Base-by-base conservation (phyloP, 2,329 filamentous ascomycete genomes). In the Bipolaris victoriae region DNA sequence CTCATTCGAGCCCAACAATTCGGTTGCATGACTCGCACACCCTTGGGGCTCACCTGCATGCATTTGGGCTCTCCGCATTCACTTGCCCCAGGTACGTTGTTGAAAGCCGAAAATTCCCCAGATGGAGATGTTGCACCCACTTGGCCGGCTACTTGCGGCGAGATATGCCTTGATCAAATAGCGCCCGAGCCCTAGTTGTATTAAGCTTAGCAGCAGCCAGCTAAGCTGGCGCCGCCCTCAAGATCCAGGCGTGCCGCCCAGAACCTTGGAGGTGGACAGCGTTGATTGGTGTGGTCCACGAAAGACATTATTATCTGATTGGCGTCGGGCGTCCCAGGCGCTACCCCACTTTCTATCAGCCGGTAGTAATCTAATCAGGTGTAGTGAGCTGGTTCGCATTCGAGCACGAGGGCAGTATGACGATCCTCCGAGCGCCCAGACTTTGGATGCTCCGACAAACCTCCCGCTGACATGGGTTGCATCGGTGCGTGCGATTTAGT, bases 381-480 rank as follows among this genome's bases (percentile, higher is more conserved):
- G 26, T 29, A 29, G 26, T 29, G 26, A 29, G 26, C 26, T 10
- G 3, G 49, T 56, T 52, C 53, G 51, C 40, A 49, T 56, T 26
- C 24, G 24, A 26, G 24, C 24, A 35, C 45, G 20, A 41, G 16
- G 11, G 18, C 18, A n/a, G 10, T 29, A 29, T 29, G 48, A 15
- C 22, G 33, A 9, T 24, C 35, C 35, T 41, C 26, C 36, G 13
- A 41, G 15, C 39, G 49, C 49, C 49, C 31, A 56, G 54, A 35
- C 49, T 18, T 41, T 46, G 36, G 24, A 44, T 41, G 24, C 50
- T 58, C 59, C 59, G 59, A 62, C 43, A 62, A 62, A 62, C 59
- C 47, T 49, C 50, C 59, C 59, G 59, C 50, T 20, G 18, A 29
- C 49, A 20, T 45, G 54, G 16, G 39, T 11, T 40, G n/a, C 33